Evolutionary conservation across 257 asterid genomes (phyloP), one percentile per base, ranked within the genome.

Genomic region (Nicotiana attenuata): DNA sequence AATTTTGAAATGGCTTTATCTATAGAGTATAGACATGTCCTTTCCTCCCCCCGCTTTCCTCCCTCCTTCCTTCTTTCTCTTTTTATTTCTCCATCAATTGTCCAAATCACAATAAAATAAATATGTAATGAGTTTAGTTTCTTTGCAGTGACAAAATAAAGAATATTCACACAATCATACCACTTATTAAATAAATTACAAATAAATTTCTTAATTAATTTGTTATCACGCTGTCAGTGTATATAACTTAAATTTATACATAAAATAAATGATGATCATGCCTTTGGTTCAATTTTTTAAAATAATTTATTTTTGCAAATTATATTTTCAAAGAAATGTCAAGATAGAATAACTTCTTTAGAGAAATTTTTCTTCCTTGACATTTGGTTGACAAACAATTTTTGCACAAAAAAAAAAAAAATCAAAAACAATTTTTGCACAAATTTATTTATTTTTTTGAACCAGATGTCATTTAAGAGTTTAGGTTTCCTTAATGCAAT

Each of bases 41-140:
- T 64, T 26, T 79, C 83, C 50, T 35, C 22, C 41, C 22, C 45
- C 33, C 56, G 14, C 63, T 52, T 83, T 66, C 81, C 56, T 56
- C 86, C 38, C 76, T 71, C 69, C 41, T 65, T 56, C 80, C 77
- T 52, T 68, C 5, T 10, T 71, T 22, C n/a, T n/a, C 20, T 69
- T 69, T 11, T 10, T 41, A 20, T 69, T 69, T 69, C 52, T 45
- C 22, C 14, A 13, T 53, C n/a, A 71, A 45, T 20, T 41, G 14
- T 38, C 31, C 77, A 38, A 41, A 3, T 41, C 50, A 9, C 50
- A 8, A 9, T 9, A 9, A 8, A 41, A 8, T 41, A 41, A 8
- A 41, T 9, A 41, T 10, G 3, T 10, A 41, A 2, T 41, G 11
- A 41, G 13, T 41, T 41, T 10, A 9, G 3, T 41, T 41, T 41